Conservation (phyloP, 2,329 filamentous ascomycete genomes). For the Aspergillus caelatus region DNA sequence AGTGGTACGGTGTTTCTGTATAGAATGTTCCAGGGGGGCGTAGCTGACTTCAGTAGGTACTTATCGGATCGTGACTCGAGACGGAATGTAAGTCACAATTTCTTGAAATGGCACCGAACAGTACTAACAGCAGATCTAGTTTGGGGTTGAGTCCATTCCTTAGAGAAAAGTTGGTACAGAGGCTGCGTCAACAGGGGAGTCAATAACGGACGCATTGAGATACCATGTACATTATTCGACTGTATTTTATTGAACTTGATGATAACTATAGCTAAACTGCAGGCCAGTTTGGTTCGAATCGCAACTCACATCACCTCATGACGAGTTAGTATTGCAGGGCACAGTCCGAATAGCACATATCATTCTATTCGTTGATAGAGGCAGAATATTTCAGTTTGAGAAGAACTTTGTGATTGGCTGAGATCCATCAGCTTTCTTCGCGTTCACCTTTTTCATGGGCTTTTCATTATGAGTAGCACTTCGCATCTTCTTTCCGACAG, state of each 20-base stretch:
- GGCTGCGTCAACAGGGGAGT: conserved; percentile 41
- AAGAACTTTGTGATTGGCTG: conserved; percentile 57
- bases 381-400: conserved; percentile 34
- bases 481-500: conserved; percentile 48
- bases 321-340: neutral
- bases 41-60: conserved; percentile 46
- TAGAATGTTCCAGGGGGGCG: neutral
- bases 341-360: neutral
- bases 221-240: conserved; percentile 16
- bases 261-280: conserved; percentile 15
- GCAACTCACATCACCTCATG: neutral
- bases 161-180: conserved; percentile 53
- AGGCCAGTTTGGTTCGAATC: conserved; percentile 17
- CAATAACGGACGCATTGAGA: conserved; percentile 14
- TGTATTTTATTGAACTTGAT: conserved; percentile 14
- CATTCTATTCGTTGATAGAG: neutral
- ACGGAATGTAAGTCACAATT: conserved; percentile 57
- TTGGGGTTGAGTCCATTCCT: conserved; percentile 53
- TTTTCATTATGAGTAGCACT: conserved; percentile 62
- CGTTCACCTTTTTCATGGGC: conserved; percentile 46
- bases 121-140: conserved; percentile 35
- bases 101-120: neutral
- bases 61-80: conserved; percentile 63
- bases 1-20: conserved; percentile 47
- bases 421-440: conserved; percentile 53